Evolutionary conservation across 2,329 filamentous ascomycete species (phyloP).

Genomic region (Arthrobotrys megalospora): DNA sequence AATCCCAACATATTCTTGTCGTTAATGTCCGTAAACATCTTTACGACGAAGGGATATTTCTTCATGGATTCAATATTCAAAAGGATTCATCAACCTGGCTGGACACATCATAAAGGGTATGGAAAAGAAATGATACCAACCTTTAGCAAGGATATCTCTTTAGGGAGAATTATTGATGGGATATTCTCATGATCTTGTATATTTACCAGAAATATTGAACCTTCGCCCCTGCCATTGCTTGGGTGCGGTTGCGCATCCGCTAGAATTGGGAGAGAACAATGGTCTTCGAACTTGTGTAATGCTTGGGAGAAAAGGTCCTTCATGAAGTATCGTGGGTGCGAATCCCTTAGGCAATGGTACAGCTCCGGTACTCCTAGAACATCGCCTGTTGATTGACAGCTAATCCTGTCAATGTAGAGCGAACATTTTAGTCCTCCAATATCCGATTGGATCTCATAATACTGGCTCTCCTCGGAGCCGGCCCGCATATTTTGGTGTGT

Average conservation of each 20-base stretch:
- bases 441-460: background rate
- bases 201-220: background rate
- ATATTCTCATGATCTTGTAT: background rate
- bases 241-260: background rate
- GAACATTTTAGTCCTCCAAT: background rate
- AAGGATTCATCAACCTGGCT: no score
- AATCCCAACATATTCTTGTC: background rate
- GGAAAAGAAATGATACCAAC: background rate
- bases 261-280: background rate
- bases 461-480: no score
- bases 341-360: background rate
- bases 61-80: background rate
- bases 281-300: background rate
- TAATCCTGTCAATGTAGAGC: background rate
- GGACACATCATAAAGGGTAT: no score
- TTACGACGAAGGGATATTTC: background rate
- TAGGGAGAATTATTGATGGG: background rate
- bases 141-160: background rate
- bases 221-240: background rate
- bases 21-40: background rate
- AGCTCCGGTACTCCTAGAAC: background rate
- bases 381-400: no score
- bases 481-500: background rate
- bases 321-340: slow-evolving; percentile 7
- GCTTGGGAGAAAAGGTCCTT: background rate